Percentiles rank a stretch among this genome's conserved stretches.
Conservation (phyloP, 2,329 filamentous ascomycete species). For the Penicillium decumbens region DNA sequence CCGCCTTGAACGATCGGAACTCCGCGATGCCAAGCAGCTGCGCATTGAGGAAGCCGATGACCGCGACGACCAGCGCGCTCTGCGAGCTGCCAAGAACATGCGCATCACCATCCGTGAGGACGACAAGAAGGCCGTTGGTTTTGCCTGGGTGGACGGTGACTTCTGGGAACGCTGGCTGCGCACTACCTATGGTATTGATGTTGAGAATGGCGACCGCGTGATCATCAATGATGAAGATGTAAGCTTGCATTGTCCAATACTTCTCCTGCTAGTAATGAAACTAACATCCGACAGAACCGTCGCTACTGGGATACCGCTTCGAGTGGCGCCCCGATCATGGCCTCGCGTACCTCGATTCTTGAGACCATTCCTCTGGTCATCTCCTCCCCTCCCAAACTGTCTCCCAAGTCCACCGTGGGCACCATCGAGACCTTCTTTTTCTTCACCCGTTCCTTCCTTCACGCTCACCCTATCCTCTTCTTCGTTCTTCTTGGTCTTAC, state of each 20-base stretch:
- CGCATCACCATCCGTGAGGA: conserved; percentile 85
- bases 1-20: conserved; percentile 86
- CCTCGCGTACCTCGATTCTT: conserved; percentile 83
- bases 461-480: conserved; percentile 43
- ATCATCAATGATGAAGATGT: conserved; percentile 97
- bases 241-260: conserved; percentile 43
- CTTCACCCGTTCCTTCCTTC: conserved; percentile 41
- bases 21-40: conserved; percentile 89
- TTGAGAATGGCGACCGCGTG: conserved; percentile 79
- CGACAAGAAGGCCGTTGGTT: conserved; percentile 81
- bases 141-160: conserved; percentile 94
- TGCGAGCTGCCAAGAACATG: conserved; percentile 83
- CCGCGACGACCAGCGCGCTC: conserved; percentile 78
- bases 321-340: conserved; percentile 83
- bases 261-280: conserved; percentile 2
- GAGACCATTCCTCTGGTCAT: conserved; percentile 63
- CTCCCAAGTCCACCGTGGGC: conserved; percentile 48
- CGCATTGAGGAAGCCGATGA: conserved; percentile 96
- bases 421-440: conserved; percentile 46
- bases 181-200: conserved; percentile 89
- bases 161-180: conserved; percentile 98
- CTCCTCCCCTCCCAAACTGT: conserved; percentile 46
- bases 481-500: conserved; percentile 38
- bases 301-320: conserved; percentile 92
- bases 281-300: conserved; percentile 60